phyloP scores from a whole-genome alignment of 2,329 filamentous ascomycete species.

The Microdochium bolleyi region DNA sequence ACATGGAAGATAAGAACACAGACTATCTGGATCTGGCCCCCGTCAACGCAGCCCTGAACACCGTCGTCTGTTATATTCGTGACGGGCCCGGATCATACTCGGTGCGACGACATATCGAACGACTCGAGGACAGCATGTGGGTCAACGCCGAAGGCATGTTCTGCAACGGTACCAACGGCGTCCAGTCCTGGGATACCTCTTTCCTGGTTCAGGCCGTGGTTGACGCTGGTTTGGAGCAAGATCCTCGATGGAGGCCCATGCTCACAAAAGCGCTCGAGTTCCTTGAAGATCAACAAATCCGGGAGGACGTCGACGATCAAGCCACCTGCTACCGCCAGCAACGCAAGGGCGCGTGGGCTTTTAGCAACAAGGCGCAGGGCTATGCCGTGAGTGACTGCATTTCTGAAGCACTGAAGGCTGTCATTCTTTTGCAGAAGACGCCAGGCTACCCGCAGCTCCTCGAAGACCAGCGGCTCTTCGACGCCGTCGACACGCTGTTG shows the following conservation, averaged over 20 bases:
- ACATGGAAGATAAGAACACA: constrained; percentile 90
- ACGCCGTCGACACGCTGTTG: constrained; percentile 83
- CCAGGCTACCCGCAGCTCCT: constrained; percentile 68
- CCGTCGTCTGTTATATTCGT: constrained; percentile 75
- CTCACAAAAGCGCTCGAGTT: constrained; percentile 75
- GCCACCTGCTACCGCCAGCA: constrained; percentile 80
- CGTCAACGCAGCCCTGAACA: constrained; percentile 85
- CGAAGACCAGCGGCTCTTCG: constrained; percentile 69
- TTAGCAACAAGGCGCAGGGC: constrained; percentile 86
- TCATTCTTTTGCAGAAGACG: constrained; percentile 75
- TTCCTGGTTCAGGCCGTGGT: constrained; percentile 80
- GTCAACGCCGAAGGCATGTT: constrained; percentile 89
- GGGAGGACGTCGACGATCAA: constrained; percentile 71
- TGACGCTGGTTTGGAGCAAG: constrained; percentile 69
- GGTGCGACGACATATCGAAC: constrained; percentile 70
- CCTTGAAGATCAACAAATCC: constrained; percentile 84
- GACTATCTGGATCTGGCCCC: constrained; percentile 80
- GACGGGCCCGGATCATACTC: constrained; percentile 70
- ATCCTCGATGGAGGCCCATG: constrained; percentile 75
- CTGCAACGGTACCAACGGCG: constrained; percentile 94
- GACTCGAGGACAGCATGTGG: constrained; percentile 83
- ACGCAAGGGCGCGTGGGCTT: constrained; percentile 91
- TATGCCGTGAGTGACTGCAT: constrained; percentile 96
- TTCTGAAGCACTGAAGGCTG: constrained; percentile 80
- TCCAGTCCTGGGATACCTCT: constrained; percentile 93